Percentiles rank a stretch among this genome's conserved stretches.
These are phyloP conservation scores for Talaromyces sp. DNA, from an alignment of 2,329 filamentous ascomycete genomes.

Conservation along the genomic window DNA sequence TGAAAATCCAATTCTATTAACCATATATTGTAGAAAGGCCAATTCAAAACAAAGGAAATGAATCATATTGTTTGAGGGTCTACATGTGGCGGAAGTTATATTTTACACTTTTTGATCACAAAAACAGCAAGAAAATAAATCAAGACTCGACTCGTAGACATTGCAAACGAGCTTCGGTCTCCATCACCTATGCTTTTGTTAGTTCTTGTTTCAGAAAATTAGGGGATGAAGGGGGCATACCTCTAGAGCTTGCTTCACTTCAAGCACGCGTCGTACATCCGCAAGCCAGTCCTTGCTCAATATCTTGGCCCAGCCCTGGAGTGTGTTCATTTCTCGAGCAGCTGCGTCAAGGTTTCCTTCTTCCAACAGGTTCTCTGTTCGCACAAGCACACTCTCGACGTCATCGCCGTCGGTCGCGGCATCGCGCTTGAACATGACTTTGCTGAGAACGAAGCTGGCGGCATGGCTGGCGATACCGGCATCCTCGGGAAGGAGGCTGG, in stretches of 20 bases:
- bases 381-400: slow-evolving; percentile 86
- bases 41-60: slow-evolving; percentile 24
- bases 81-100: slow-evolving; percentile 31
- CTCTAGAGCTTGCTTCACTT: slow-evolving; percentile 94
- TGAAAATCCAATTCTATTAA: not conserved
- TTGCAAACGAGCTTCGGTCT: slow-evolving; percentile 83
- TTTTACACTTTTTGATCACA: slow-evolving; percentile 34
- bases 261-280: slow-evolving; percentile 86
- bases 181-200: slow-evolving; percentile 64
- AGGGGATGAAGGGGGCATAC: slow-evolving; percentile 54
- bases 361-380: slow-evolving; percentile 86
- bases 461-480: slow-evolving; percentile 93
- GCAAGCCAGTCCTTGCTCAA: slow-evolving; percentile 89
- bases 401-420: slow-evolving; percentile 78
- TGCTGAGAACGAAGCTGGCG: slow-evolving; percentile 83
- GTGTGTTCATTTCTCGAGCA: slow-evolving; percentile 88
- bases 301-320: slow-evolving; percentile 93
- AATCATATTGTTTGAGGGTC: slow-evolving; percentile 32
- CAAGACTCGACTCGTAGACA: slow-evolving; percentile 74
- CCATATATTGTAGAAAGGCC: not conserved
- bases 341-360: slow-evolving; percentile 89
- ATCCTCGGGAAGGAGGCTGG: slow-evolving; percentile 83
- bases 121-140: slow-evolving; percentile 4
- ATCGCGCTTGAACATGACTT: slow-evolving; percentile 94
- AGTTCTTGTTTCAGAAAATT: not conserved